Evolutionary conservation across 768 basidiomycete genomes (phyloP).

Genomic region (Candolleomyces efflorescens): DNA sequence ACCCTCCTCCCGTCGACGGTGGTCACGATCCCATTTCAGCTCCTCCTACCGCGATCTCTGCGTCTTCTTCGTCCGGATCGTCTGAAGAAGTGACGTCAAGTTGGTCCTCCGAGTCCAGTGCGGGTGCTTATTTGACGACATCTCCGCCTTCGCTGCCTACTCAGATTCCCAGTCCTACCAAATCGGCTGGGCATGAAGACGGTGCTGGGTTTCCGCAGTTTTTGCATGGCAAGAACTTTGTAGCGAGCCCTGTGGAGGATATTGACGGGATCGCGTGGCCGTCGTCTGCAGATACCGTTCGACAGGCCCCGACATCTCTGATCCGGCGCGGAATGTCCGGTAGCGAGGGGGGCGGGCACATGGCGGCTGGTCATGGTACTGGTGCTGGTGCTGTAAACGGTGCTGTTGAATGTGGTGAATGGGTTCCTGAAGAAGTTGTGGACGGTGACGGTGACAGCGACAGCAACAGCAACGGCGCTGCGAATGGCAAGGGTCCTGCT

Average conservation of each 20-base stretch:
- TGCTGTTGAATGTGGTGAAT: no score
- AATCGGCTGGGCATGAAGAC: no score
- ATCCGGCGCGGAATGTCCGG: neutral
- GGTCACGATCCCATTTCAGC: no score
- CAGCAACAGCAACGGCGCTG: neutral
- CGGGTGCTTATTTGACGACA: neutral
- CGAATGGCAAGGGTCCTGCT: neutral
- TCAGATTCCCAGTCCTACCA: neutral
- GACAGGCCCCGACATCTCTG: neutral
- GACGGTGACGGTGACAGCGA: neutral
- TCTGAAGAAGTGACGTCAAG: no score
- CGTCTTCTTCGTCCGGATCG: no score
- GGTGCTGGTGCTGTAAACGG: no score
- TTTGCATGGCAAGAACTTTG: neutral
- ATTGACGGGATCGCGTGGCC: neutral
- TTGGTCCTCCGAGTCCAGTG: neutral
- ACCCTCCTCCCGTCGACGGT: no score
- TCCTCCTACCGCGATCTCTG: no score
- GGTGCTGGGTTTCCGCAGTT: no score
- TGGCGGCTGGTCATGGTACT: no score
- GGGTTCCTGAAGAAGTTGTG: neutral
- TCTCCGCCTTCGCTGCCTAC: neutral
- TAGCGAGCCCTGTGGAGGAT: no score
- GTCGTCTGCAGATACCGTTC: slow-evolving; percentile 7
- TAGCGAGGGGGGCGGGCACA: neutral